Conservation (phyloP, 2,329 filamentous ascomycete genomes). For the Ophiostoma novo-ulmi region DNA sequence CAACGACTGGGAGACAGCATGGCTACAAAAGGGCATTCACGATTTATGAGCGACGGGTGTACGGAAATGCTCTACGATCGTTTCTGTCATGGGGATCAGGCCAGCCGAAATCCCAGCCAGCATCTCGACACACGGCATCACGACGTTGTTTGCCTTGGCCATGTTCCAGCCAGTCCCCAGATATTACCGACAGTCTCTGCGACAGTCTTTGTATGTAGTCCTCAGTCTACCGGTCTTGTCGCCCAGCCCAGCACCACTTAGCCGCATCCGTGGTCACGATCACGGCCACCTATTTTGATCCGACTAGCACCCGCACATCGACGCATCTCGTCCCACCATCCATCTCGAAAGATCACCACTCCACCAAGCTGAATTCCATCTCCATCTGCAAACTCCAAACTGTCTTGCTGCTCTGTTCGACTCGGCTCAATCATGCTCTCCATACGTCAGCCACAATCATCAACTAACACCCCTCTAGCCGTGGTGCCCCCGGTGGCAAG, state of each 20-base stretch:
- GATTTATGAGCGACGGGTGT: not conserved
- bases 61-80: not conserved
- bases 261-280: too few species aligned
- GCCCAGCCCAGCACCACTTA: too few species aligned
- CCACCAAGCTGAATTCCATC: not conserved
- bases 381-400: not conserved
- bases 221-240: not conserved
- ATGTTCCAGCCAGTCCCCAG: not conserved
- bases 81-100: not conserved
- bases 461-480: conserved; percentile 39
- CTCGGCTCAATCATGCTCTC: not conserved
- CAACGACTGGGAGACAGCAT: not conserved
- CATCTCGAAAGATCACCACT: not conserved
- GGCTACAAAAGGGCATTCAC: not conserved
- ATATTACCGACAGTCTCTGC: not conserved
- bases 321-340: not conserved
- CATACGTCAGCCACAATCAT: not conserved
- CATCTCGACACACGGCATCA: not conserved
- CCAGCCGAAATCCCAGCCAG: not conserved
- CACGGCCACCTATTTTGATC: too few species aligned
- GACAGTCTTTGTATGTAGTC: not conserved
- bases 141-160: not conserved
- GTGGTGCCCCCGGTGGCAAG: conserved; percentile 98
- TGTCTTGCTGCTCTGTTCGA: not conserved
- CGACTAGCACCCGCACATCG: not conserved